Evolutionary conservation across 1,284 basidiomycete species (phyloP), one percentile per base, ranked within the genome.

Genomic region (Ustilago crameri): DNA sequence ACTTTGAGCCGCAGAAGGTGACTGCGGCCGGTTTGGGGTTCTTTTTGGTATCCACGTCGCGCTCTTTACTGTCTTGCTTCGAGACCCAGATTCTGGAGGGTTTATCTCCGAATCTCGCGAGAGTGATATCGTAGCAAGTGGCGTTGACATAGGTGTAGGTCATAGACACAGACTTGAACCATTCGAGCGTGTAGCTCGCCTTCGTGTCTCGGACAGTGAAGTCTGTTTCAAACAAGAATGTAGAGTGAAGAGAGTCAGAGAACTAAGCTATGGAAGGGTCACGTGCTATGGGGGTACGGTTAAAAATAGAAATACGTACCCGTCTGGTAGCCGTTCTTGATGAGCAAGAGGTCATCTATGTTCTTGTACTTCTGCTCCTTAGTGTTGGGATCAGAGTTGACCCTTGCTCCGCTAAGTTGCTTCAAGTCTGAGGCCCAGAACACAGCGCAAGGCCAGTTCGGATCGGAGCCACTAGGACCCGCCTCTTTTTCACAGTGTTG

Each of bases 361-460:
- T 9, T 23, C n/a, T 40, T 15, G 41, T 10, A 12, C 2, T 12
- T 14, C 14, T 22, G 17, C 4, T 10, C 20, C 23, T 18, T 18
- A 23, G 20, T 38, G 0, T 30, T 45, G 22, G 30, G 17, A 9
- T 18, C 14, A 8, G 14, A 35, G 35, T 9, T 7, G 2, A 53
- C 10, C 0, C n/a, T 20, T 23, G 46, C 55, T 1, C 26, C 24
- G 26, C 38, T 35, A 10, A 14, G 10, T 1, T 0, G 7, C 30
- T 12, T 30, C 40, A 58, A 23, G n/a, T 38, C 22, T 2, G 10
- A 20, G 20, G 9, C 17, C 55, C 56, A 65, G 27, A 59, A 37
- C 5, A 48, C 38, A 32, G 59, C 58, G 32, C 62, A 65, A 15
- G 62, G 62, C 51, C 55, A 59, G 3, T 48, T 50, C 12, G 47